Percentiles rank a stretch among this genome's conserved stretches.
These are phyloP conservation scores for Candida tetrigidarum DNA, from an alignment of 1,139 yeast species.

Conservation along the genomic window DNA sequence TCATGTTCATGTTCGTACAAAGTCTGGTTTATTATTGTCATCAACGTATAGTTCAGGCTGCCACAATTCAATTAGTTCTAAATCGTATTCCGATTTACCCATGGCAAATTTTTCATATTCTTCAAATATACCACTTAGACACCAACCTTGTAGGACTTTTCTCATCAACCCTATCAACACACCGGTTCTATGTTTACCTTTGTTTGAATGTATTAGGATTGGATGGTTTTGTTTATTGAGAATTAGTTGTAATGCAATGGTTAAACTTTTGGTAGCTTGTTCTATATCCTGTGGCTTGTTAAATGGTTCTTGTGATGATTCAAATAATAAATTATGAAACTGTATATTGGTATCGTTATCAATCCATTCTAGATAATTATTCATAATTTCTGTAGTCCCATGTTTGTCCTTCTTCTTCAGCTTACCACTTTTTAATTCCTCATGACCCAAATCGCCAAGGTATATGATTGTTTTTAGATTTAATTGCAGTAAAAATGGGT, in stretches of 20 bases:
- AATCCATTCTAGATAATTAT: conserved; percentile 68
- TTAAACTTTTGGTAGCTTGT: conserved; percentile 52
- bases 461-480: conserved; percentile 79
- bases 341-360: conserved; percentile 50
- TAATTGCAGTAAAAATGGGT: conserved; percentile 72
- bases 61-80: conserved; percentile 63
- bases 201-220: conserved; percentile 85
- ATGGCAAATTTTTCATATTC: conserved; percentile 93
- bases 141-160: conserved; percentile 89
- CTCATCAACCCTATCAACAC: conserved; percentile 89
- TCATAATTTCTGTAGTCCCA: conserved; percentile 43
- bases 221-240: conserved; percentile 80
- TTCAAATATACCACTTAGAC: conserved; percentile 88
- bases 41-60: conserved; percentile 47
- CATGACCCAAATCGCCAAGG: conserved; percentile 67
- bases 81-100: conserved; percentile 91
- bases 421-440: conserved; percentile 41
- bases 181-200: conserved; percentile 95
- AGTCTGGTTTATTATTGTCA: conserved; percentile 38
- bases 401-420: conserved; percentile 27
- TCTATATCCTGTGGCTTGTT: conserved; percentile 50
- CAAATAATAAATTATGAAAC: conserved; percentile 66
- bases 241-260: conserved; percentile 64
- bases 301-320: conserved; percentile 77
- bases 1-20: conserved; percentile 34